Percentiles rank a stretch among this genome's conserved stretches.
Conservation (phyloP, 2,329 filamentous ascomycete species). For the Diaporthe sp. region DNA sequence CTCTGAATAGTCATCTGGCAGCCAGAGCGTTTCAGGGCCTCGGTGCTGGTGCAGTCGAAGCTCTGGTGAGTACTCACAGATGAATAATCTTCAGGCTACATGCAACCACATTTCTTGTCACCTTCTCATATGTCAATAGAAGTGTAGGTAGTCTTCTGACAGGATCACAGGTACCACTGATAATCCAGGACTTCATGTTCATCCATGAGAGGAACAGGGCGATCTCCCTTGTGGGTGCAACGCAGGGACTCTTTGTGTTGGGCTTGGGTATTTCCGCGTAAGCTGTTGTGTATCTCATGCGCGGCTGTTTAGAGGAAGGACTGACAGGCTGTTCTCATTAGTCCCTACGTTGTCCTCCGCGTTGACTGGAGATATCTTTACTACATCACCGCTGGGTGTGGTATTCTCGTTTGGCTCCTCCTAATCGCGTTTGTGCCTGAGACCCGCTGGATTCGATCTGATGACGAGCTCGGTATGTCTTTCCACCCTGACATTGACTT, state of each 20-base stretch:
- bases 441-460: conserved; percentile 47
- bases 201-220: conserved; percentile 51
- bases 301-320: neutral
- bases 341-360: conserved; percentile 47
- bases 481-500: no score
- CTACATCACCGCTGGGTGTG: conserved; percentile 50
- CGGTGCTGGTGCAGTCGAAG: conserved; percentile 51
- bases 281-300: neutral
- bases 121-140: neutral
- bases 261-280: conserved; percentile 47
- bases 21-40: conserved; percentile 50
- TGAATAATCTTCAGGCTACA: neutral
- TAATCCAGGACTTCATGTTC: conserved; percentile 53
- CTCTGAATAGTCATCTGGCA: conserved; percentile 47
- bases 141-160: neutral
- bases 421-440: conserved; percentile 50
- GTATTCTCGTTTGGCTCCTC: conserved; percentile 48
- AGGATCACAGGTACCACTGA: conserved; percentile 46
- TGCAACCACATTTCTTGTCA: neutral
- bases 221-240: conserved; percentile 40
- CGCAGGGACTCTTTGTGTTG: conserved; percentile 49
- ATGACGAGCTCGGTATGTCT: conserved; percentile 46
- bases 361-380: conserved; percentile 51
- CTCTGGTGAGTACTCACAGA: conserved; percentile 41
- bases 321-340: conserved; percentile 7